phyloP scores from a whole-genome alignment of 2,329 filamentous ascomycete species.

The Aspergillus tamarii region DNA sequence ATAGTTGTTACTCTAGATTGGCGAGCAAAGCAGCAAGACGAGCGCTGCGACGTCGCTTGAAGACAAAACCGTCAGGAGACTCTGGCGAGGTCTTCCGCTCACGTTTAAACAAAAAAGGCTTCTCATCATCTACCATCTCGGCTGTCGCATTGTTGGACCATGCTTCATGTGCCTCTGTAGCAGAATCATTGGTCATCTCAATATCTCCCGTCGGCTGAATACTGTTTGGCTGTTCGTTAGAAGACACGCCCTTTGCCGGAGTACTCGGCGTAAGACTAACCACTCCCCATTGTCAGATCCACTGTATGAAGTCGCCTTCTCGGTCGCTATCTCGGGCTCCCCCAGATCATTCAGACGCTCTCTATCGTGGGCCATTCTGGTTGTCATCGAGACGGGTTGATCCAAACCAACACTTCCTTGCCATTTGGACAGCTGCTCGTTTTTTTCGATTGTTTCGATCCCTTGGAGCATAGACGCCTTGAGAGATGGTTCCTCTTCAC shows the following conservation, averaged over 20 bases:
- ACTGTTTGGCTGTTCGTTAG: not conserved
- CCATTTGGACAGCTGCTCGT: not conserved
- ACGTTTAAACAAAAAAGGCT: not conserved
- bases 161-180: not conserved
- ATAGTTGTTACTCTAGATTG: not conserved
- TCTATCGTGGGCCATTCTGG: too few relatives aligned
- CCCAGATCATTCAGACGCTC: not conserved
- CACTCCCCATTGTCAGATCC: not conserved
- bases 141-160: not conserved
- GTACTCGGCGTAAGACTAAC: not conserved
- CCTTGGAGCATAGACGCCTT: not conserved
- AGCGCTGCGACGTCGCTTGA: constrained; percentile 13
- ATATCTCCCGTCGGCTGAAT: constrained; percentile 3
- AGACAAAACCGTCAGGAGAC: not conserved
- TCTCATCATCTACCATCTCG: not conserved
- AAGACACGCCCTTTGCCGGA: not conserved
- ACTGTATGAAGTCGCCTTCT: not conserved
- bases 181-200: not conserved
- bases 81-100: not conserved
- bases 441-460: not conserved
- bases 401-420: not conserved
- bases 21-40: constrained; percentile 7
- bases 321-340: not conserved
- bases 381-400: not conserved
- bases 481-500: not conserved